Percentiles rank a stretch among this genome's conserved stretches.
These are phyloP conservation scores for Massospora cicadina DNA, from an alignment of 371 early-diverging fungal genomes.

Conservation along the genomic window DNA sequence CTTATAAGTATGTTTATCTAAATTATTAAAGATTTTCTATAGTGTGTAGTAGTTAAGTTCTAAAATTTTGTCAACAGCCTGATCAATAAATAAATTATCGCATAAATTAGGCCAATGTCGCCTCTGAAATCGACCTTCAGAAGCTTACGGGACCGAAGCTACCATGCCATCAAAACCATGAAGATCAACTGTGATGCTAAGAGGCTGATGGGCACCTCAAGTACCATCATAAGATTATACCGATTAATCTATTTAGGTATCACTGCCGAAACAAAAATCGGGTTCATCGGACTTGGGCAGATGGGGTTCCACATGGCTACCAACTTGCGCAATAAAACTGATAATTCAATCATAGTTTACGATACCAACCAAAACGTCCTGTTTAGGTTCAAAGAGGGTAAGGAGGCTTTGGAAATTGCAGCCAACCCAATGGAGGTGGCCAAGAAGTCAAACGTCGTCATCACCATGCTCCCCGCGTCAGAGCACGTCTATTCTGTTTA, in stretches of 20 bases:
- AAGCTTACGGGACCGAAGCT: too few relatives aligned
- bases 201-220: not conserved
- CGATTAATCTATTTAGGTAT: not conserved
- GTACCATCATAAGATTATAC: not conserved
- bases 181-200: too few relatives aligned
- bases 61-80: too few relatives aligned
- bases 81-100: too few relatives aligned
- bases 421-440: slow-evolving; percentile 49
- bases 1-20: too few relatives aligned
- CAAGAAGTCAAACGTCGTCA: slow-evolving; percentile 43
- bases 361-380: slow-evolving; percentile 44
- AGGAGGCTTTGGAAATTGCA: slow-evolving; percentile 26
- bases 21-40: too few relatives aligned
- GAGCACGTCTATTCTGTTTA: slow-evolving; percentile 65
- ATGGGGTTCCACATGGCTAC: slow-evolving; percentile 90
- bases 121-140: too few relatives aligned
- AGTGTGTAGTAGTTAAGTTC: too few relatives aligned
- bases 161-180: too few relatives aligned
- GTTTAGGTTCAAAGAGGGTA: slow-evolving; percentile 27
- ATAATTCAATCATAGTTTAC: slow-evolving; percentile 37
- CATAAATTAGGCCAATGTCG: too few relatives aligned
- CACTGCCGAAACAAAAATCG: slow-evolving; percentile 21
- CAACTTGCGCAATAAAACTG: slow-evolving; percentile 50
- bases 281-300: slow-evolving; percentile 90
- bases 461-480: slow-evolving; percentile 87